phyloP scores from a whole-genome alignment of 352 stramenopile genomes.

The Thalassiosira livingstoniorum region DNA sequence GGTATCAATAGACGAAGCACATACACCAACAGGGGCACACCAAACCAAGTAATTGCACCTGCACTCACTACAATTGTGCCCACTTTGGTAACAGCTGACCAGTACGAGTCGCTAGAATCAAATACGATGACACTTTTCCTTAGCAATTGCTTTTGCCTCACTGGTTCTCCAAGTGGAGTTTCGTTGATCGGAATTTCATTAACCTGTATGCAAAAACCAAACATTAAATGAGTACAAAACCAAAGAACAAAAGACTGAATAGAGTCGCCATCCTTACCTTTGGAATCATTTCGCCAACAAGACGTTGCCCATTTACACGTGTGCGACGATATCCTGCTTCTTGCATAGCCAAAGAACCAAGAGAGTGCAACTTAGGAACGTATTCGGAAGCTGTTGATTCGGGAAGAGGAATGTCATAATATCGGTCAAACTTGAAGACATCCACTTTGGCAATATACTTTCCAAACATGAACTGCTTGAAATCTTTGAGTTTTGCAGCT shows the following conservation, averaged over 20 bases:
- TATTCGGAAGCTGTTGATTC: conserved; percentile 68
- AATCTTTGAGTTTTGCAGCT: conserved; percentile 70
- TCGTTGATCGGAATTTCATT: conserved; percentile 49
- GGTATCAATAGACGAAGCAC: conserved; percentile 24
- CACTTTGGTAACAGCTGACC: conserved; percentile 67
- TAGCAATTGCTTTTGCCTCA: conserved; percentile 59
- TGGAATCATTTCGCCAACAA: conserved; percentile 77
- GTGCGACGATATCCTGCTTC: conserved; percentile 76
- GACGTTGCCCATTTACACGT: conserved; percentile 72
- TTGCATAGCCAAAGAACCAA: conserved; percentile 80
- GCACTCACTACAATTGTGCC: conserved; percentile 64
- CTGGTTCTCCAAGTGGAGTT: conserved; percentile 73
- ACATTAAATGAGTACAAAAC: not conserved
- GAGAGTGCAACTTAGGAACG: conserved; percentile 41
- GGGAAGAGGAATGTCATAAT: conserved; percentile 68
- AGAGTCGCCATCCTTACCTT: conserved; percentile 25
- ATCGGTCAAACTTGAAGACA: conserved; percentile 74
- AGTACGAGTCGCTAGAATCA: conserved; percentile 58
- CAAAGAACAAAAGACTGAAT: not conserved
- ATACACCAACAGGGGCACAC: conserved; percentile 58
- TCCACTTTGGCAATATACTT: conserved; percentile 71
- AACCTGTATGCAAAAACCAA: conserved; percentile 3
- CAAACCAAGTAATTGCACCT: conserved; percentile 72
- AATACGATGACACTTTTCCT: conserved; percentile 47
- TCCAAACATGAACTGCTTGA: conserved; percentile 83